Evolutionary conservation across 257 asterid genomes (phyloP), one percentile per base, ranked within the genome.

Genomic region (Solanum tacnaense): DNA sequence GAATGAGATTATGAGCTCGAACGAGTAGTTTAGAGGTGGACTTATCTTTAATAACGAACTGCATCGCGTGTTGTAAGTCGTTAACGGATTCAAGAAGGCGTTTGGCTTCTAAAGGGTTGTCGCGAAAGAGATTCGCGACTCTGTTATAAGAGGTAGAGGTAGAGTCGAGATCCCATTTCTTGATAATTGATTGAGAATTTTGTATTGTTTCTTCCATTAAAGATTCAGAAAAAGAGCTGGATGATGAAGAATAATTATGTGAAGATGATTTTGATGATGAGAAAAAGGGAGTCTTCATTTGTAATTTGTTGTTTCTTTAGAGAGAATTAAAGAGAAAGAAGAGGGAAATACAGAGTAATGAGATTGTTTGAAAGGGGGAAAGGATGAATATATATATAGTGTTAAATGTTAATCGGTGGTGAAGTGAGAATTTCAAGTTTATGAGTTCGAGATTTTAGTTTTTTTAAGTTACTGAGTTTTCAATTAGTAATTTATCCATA

Each of bases 1-100:
- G 93, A 98, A 96, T 96, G 87, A 96, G 67, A 36, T 87, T 87
- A 89, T 95, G 98, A 75, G 95, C 91, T 86, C 96, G 86, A 83
- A 93, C 25, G 34, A 96, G 93, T 5, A 84, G 82, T 11, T 90
- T 91, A 0, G 96, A 90, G 84, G 44, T 60, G 1, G 98, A 89
- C 21, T 86, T 70, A 7, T 86, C 90, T 87, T 88, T 93, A 6
- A 91, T 86, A 44, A 89, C 90, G 85, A 89, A 87, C 67, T 91
- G 98, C 98, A 96, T 96, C 3, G 95, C 92, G 31, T 87, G 67
- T 90, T 91, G 92, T 87, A 95, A 73, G 29, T 90, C 89, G 72
- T n/a, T 41, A 13, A 96, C 93, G 0, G 98, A 91, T 21, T 91
- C 91, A 29, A 96, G 49, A 65, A 95, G 91, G 9, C 74, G 84